Conservation (phyloP, 345 rosid species). For the Citrus mangshanensis region DNA sequence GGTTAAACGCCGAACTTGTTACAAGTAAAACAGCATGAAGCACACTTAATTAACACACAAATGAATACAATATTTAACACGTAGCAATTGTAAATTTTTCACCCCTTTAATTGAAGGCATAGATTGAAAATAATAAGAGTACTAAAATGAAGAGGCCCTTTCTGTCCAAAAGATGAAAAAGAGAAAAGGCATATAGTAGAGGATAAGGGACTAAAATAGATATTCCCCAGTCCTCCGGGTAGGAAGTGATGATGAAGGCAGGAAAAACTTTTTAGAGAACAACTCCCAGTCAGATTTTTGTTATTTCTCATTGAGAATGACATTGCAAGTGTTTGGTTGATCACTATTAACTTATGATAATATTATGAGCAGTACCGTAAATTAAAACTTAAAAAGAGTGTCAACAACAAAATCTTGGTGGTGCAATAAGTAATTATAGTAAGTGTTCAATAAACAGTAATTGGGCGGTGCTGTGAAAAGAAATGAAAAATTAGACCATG, state of each 20-base stretch:
- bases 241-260: slow-evolving; percentile 5
- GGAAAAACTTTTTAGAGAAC: not conserved
- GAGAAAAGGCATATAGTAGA: not conserved
- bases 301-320: not conserved
- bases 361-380: too few species aligned
- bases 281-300: not conserved
- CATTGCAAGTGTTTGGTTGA: too few species aligned
- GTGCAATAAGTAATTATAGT: too few species aligned
- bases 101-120: not conserved
- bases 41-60: too few species aligned
- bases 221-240: not conserved
- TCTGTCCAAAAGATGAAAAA: not conserved
- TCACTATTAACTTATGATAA: too few species aligned
- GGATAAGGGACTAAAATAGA: not conserved
- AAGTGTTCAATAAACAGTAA: too few species aligned
- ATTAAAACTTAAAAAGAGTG: too few species aligned
- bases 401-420: too few species aligned
- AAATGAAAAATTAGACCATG: too few species aligned
- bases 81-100: not conserved
- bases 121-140: too few species aligned
- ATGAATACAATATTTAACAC: not conserved
- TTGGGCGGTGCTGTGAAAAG: too few species aligned
- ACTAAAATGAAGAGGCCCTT: not conserved
- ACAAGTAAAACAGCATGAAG: too few species aligned
- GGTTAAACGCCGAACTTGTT: not conserved